Evolutionary conservation across 1,284 basidiomycete species (phyloP), one percentile per base, ranked within the genome.

Genomic region (Trichosporon ovoides): DNA sequence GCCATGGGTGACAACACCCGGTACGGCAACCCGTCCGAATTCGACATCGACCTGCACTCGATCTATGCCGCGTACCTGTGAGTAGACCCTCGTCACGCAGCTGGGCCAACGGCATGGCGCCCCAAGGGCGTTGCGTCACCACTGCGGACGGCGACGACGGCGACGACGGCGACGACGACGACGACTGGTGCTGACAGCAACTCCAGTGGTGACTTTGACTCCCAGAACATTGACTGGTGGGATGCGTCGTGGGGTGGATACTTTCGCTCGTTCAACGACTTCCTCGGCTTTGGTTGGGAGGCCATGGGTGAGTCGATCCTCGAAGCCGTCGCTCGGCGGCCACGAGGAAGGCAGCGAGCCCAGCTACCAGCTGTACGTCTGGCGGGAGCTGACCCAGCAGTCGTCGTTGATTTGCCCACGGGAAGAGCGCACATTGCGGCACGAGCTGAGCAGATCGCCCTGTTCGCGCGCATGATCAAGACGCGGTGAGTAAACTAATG

Each of bases 271-370:
- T 91, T 91, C 72, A 86, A 88, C 60, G 85, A 85, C 38, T 92
- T 92, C 73, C 81, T 92, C 38, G 81, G 84, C 10, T 91, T 91
- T 71, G 88, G 87, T 31, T 92, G 89, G 89, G 89, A 89, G 11
- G 85, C 84, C 13, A 87, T 92, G 74, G 69, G 74, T 74, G 38
- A 59, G 74, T 60, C n/a, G 14, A 16, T 9, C 11, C 28, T 2
- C 5, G 28, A 4, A 9, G 28, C 28, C 28, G 28, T 31, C 28
- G 19, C 16, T 6, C n/a, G 18, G 24, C 16, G 12, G 35, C 14
- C 51, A 10, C 35, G 9, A 16, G 38, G 20, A 24, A 3, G 18
- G 48, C 20, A 28, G 22, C 5, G 43, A 28, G 22, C n/a, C n/a
- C n/a, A n/a, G n/a, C n/a, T n/a, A n/a, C n/a, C 11, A 36, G 33